Evolutionary conservation across 2,329 filamentous ascomycete genomes (phyloP).

Genomic region (Scytalidium lignicola): DNA sequence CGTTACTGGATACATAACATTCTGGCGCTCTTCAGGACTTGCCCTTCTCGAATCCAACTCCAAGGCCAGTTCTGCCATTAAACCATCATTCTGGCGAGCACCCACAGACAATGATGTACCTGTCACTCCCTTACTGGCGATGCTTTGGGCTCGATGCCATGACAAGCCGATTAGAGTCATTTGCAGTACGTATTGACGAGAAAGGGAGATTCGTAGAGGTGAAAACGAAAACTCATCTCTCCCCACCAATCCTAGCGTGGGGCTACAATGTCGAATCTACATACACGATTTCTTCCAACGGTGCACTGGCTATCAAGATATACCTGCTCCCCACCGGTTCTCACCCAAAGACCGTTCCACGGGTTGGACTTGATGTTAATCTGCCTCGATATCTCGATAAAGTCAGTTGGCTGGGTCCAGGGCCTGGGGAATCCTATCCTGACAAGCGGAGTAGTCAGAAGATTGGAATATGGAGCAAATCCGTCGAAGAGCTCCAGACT

Average conservation of each 20-base stretch:
- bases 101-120: conserved; percentile 61
- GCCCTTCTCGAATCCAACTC: conserved; percentile 33
- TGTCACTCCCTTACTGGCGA: conserved; percentile 52
- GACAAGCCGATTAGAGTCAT: conserved; percentile 40
- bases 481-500: conserved; percentile 46
- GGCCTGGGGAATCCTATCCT: conserved; percentile 58
- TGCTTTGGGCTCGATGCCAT: conserved; percentile 43
- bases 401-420: conserved; percentile 57
- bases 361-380: conserved; percentile 55
- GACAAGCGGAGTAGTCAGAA: conserved; percentile 55
- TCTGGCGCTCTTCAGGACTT: conserved; percentile 32
- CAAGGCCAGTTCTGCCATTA: conserved; percentile 31
- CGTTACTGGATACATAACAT: conserved; percentile 36
- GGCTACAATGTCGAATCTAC: conserved; percentile 42
- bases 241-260: conserved; percentile 59
- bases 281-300: conserved; percentile 46
- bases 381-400: conserved; percentile 40
- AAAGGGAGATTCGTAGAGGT: conserved; percentile 28
- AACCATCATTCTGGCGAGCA: conserved; percentile 55
- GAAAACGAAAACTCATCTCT: conserved; percentile 42
- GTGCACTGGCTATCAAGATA: conserved; percentile 41
- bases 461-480: conserved; percentile 42
- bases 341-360: conserved; percentile 50
- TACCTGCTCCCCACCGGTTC: conserved; percentile 42
- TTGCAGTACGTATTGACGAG: conserved; percentile 26